Evolutionary conservation across 1,284 basidiomycete species (phyloP).

Genomic region (Flammula alnicola): DNA sequence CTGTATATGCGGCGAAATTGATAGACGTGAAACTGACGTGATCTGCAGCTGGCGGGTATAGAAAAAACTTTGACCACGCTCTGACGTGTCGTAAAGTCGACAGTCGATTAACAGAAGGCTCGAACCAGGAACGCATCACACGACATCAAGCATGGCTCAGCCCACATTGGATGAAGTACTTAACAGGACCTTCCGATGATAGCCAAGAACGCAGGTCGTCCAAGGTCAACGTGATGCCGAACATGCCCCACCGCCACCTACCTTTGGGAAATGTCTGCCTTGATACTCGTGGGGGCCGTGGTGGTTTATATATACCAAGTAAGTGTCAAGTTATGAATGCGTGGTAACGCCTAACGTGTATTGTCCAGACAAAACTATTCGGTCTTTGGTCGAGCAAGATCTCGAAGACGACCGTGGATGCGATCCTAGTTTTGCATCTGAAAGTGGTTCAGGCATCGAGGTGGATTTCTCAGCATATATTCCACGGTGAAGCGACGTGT

Average conservation of each 20-base stretch:
- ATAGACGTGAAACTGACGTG: too few species aligned
- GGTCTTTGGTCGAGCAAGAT: constrained; percentile 3
- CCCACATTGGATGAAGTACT: too few species aligned
- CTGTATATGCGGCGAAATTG: too few species aligned
- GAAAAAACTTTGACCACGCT: too few species aligned
- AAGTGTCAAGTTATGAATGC: not conserved
- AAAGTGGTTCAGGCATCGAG: constrained; percentile 2
- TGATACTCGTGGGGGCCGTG: constrained; percentile 18
- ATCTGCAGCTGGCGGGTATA: too few species aligned
- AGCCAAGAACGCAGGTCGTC: too few species aligned
- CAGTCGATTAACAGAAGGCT: too few species aligned
- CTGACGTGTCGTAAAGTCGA: too few species aligned
- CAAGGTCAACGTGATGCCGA: too few species aligned
- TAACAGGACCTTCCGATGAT: too few species aligned
- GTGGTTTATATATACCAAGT: constrained; percentile 27
- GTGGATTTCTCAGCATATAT: constrained; percentile 23
- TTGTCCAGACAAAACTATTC: constrained; percentile 16
- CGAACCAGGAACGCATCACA: too few species aligned
- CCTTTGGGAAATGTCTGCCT: constrained; percentile 19
- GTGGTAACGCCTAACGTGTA: not conserved
- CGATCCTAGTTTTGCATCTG: constrained; percentile 3
- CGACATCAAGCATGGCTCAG: too few species aligned
- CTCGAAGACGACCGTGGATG: constrained; percentile 1
- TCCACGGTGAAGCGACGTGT: constrained; percentile 67
- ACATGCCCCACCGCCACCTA: constrained; percentile 9